These are phyloP conservation scores for Kwoniella shivajii DNA, from an alignment of 1,284 basidiomycete genomes.

Conservation along the genomic window DNA sequence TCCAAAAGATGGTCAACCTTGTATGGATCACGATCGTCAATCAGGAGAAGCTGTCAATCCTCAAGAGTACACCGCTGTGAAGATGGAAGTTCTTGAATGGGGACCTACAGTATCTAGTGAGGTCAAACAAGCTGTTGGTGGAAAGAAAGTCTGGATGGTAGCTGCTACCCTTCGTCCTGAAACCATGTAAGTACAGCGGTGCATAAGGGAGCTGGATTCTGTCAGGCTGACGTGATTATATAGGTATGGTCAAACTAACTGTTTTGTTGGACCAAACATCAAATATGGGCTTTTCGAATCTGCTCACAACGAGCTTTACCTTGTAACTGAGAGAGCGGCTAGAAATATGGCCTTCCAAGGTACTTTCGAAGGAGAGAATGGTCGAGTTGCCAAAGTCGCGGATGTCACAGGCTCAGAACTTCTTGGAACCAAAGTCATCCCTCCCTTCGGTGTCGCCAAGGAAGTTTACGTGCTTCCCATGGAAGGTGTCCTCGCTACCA, in stretches of 20 bases:
- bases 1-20: constrained; percentile 98
- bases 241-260: constrained; percentile 98
- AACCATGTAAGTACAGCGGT: constrained; percentile 73
- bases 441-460: constrained; percentile 78
- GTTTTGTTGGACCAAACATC: constrained; percentile 88
- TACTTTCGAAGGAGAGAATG: constrained; percentile 70
- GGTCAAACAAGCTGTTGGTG: constrained; percentile 66
- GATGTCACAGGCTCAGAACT: constrained; percentile 78
- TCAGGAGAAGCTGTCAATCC: constrained; percentile 95
- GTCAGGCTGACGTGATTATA: constrained; percentile 15
- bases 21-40: constrained; percentile 98
- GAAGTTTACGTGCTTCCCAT: constrained; percentile 97
- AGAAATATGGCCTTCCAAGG: constrained; percentile 97
- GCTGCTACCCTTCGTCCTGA: constrained; percentile 96
- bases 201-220: neutral
- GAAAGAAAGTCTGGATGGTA: constrained; percentile 85
- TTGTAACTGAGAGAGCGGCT: constrained; percentile 87
- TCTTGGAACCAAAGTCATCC: constrained; percentile 87
- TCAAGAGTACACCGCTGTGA: constrained; percentile 94
- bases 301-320: constrained; percentile 81
- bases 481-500: constrained; percentile 94
- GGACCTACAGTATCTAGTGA: constrained; percentile 62
- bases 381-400: constrained; percentile 70
- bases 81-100: constrained; percentile 92
- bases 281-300: constrained; percentile 91